These are phyloP conservation scores for Sphaerulina populicola DNA, from an alignment of 2,329 filamentous ascomycete species.

Conservation along the genomic window DNA sequence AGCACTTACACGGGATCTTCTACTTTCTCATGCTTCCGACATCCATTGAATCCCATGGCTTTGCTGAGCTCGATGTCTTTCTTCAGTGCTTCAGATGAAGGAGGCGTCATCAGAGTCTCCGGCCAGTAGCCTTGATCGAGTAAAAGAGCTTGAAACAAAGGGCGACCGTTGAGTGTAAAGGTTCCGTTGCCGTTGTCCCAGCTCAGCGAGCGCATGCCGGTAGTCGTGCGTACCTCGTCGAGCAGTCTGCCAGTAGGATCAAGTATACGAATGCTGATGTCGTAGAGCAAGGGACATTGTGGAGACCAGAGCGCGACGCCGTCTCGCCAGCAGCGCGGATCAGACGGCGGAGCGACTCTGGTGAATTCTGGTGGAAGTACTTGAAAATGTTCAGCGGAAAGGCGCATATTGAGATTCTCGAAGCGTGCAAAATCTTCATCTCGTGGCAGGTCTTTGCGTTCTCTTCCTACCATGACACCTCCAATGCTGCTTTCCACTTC, in stretches of 20 bases:
- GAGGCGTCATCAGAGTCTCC: conserved; percentile 52
- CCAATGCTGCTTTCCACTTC: conserved; percentile 48
- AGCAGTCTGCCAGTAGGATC: conserved; percentile 36
- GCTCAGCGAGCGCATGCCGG: conserved; percentile 53
- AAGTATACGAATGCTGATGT: conserved; percentile 47
- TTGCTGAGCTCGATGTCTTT: conserved; percentile 50
- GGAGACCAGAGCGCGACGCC: conserved; percentile 56
- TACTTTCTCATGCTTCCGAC: conserved; percentile 58
- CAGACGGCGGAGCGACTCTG: conserved; percentile 32
- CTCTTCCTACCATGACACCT: conserved; percentile 42
- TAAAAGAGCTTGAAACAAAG: conserved; percentile 53
- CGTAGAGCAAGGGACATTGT: conserved; percentile 51
- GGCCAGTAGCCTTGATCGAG: conserved; percentile 60
- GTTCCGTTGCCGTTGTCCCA: conserved; percentile 53
- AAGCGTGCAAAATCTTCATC: conserved; percentile 46
- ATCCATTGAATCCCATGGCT: conserved; percentile 57
- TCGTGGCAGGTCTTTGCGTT: conserved; percentile 39
- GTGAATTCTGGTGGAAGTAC: conserved; percentile 36
- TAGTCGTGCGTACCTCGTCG: conserved; percentile 53
- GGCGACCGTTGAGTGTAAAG: conserved; percentile 51
- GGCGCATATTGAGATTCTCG: conserved; percentile 41
- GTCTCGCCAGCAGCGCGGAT: conserved; percentile 43
- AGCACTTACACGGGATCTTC: conserved; percentile 44
- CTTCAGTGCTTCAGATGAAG: conserved; percentile 40
- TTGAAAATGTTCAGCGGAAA: conserved; percentile 38